phyloP scores from a whole-genome alignment of 768 basidiomycete species.

The Filobasidium wieringae region DNA sequence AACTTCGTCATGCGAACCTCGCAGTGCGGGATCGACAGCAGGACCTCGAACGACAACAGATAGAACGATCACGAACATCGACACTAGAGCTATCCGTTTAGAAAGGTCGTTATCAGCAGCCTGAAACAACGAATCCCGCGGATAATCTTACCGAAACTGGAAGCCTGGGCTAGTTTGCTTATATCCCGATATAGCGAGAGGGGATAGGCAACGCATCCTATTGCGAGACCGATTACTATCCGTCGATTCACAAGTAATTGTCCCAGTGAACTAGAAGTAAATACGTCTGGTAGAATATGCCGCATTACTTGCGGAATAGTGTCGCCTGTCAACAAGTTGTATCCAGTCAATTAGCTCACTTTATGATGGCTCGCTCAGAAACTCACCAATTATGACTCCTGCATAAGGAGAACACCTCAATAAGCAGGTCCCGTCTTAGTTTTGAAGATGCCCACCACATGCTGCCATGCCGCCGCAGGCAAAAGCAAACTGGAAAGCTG shows the following conservation, averaged over 20 bases:
- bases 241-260: conserved; percentile 69
- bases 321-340: conserved; percentile 51
- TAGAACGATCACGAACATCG: conserved; percentile 80
- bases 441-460: background rate
- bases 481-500: conserved; percentile 94
- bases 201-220: conserved; percentile 79
- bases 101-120: background rate
- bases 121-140: background rate
- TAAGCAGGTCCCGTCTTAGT: too few relatives aligned
- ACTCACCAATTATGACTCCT: background rate
- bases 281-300: conserved; percentile 57
- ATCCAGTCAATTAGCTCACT: background rate
- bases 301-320: conserved; percentile 90
- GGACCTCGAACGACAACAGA: conserved; percentile 75
- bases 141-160: conserved; percentile 59
- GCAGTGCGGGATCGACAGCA: conserved; percentile 57
- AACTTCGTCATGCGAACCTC: conserved; percentile 62
- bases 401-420: background rate
- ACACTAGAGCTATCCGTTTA: conserved; percentile 40
- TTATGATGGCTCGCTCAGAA: background rate
- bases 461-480: conserved; percentile 65
- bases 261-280: conserved; percentile 56
- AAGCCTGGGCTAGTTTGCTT: conserved; percentile 87
- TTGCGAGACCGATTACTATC: conserved; percentile 79
- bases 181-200: conserved; percentile 94